Conservation (phyloP, 352 stramenopile genomes). For the Globisporangium solare region DNA sequence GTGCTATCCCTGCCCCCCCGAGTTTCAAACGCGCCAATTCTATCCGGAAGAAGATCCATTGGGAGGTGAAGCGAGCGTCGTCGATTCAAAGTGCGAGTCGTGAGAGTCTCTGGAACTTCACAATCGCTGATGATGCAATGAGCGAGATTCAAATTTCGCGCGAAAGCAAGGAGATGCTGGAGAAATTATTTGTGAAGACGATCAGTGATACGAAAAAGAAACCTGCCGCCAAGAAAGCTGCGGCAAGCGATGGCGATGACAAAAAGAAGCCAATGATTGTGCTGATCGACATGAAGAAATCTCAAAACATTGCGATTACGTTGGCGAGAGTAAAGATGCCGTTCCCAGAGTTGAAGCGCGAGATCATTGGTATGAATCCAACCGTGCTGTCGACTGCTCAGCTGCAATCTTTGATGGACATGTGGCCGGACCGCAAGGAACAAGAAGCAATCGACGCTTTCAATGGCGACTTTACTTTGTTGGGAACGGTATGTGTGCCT, state of each 20-base stretch:
- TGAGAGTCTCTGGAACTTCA: slow-evolving; percentile 63
- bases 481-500: slow-evolving; percentile 34
- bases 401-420: slow-evolving; percentile 77
- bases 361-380: slow-evolving; percentile 74
- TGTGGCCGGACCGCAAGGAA: slow-evolving; percentile 78
- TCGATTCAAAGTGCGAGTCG: slow-evolving; percentile 21
- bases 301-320: slow-evolving; percentile 85
- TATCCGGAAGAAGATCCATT: slow-evolving; percentile 87
- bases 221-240: slow-evolving; percentile 16
- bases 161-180: slow-evolving; percentile 65
- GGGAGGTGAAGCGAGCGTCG: slow-evolving; percentile 51
- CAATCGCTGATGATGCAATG: slow-evolving; percentile 36
- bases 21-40: slow-evolving; percentile 55
- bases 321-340: slow-evolving; percentile 69
- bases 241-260: slow-evolving; percentile 19
- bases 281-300: slow-evolving; percentile 87
- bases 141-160: slow-evolving; percentile 52
- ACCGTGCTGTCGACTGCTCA: slow-evolving; percentile 73
- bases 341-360: slow-evolving; percentile 64
- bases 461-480: slow-evolving; percentile 46
- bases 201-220: slow-evolving; percentile 47
- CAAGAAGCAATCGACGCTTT: slow-evolving; percentile 66
- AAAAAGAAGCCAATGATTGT: slow-evolving; percentile 72
- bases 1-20: slow-evolving; percentile 13
- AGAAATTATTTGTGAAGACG: slow-evolving; percentile 80